A percentile compares a stretch with the other conserved stretches of the same genome.
These are phyloP conservation scores for Hordeum vulgare DNA, from an alignment of 176 grass and related monocot genomes.

Conservation along the genomic window MorexV3_pseudomolecules_assembly NC_058523.1:383804923-383805422, in stretches of 20 bases:
- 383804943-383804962: neutral
- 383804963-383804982: neutral
- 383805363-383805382: neutral
- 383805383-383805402: conserved; percentile 22
- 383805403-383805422: conserved; percentile 47
- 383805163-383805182: conserved; percentile 6
- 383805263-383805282: neutral
- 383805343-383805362: conserved; percentile 7
- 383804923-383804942: conserved; percentile 2
- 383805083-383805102: conserved; percentile 8
- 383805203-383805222: neutral
- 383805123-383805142: neutral
- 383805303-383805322: no score
- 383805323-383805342: neutral
- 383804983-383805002: neutral
- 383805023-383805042: neutral
- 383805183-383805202: neutral
- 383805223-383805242: neutral
- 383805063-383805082: neutral
- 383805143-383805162: neutral
- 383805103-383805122: neutral
- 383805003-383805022: conserved; percentile 2
- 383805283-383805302: neutral
- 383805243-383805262: neutral
- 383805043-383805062: neutral